These are phyloP conservation scores for Sugiyamaella boreocaroliniensis DNA, from an alignment of 805 yeast species.

Conservation along the genomic window DNA sequence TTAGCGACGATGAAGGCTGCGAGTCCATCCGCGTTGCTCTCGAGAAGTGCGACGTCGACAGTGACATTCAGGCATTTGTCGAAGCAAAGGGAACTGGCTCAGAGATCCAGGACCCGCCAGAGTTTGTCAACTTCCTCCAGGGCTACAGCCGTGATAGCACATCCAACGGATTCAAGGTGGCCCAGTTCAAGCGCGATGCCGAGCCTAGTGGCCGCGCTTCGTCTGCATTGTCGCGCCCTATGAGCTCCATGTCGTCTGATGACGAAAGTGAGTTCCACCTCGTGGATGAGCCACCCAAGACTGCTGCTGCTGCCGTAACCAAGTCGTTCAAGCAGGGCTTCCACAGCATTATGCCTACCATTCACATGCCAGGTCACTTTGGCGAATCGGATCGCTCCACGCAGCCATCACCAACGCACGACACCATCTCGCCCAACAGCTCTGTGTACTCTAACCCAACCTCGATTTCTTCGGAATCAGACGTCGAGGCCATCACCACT, in stretches of 20 bases:
- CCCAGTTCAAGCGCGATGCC: slow-evolving; percentile 29
- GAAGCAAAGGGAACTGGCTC: slow-evolving; percentile 57
- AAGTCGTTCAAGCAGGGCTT: not conserved
- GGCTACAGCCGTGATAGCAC: slow-evolving; percentile 35
- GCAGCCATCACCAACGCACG: slow-evolving; percentile 18
- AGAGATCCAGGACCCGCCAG: slow-evolving; percentile 51
- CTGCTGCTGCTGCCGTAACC: not conserved
- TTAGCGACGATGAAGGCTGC: slow-evolving; percentile 68
- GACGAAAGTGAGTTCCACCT: slow-evolving; percentile 1
- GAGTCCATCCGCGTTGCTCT: slow-evolving; percentile 61
- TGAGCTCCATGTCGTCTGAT: not conserved
- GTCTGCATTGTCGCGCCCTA: not conserved
- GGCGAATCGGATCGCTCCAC: slow-evolving; percentile 15
- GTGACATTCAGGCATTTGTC: slow-evolving; percentile 52
- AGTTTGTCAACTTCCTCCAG: slow-evolving; percentile 53
- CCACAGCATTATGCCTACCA: not conserved
- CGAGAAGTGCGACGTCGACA: slow-evolving; percentile 58
- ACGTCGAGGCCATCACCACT: not conserved
- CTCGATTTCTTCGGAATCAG: slow-evolving; percentile 16
- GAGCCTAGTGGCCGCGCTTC: slow-evolving; percentile 6
- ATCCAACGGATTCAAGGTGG: slow-evolving; percentile 27
- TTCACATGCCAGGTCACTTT: slow-evolving; percentile 10
- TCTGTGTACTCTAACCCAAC: slow-evolving; percentile 21
- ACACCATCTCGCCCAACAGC: slow-evolving; percentile 19
- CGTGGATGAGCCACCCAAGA: slow-evolving; percentile 1